These are phyloP conservation scores for Ceratobasidium sp. DNA, from an alignment of 1,284 basidiomycete species.

Conservation along the genomic window DNA sequence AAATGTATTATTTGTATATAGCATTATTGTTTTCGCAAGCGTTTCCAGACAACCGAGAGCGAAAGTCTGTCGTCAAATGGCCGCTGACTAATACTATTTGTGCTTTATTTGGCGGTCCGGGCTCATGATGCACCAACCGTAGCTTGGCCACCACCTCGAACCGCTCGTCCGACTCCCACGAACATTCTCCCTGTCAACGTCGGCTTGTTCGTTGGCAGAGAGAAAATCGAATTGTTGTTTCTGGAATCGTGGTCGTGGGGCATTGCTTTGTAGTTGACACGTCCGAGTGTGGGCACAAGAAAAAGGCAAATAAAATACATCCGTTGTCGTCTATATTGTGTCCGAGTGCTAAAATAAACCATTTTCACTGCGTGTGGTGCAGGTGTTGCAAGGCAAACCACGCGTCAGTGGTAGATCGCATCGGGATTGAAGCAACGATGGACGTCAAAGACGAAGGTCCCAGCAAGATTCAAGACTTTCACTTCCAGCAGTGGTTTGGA, in stretches of 20 bases:
- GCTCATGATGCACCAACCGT: constrained; percentile 26
- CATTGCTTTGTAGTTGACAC: constrained; percentile 24
- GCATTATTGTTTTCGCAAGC: background rate
- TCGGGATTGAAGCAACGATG: background rate
- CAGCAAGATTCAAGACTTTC: constrained; percentile 17
- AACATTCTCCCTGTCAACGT: background rate
- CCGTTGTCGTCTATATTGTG: background rate
- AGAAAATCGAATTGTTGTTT: background rate
- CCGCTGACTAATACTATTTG: constrained; percentile 33
- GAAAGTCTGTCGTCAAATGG: constrained; percentile 4
- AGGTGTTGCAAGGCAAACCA: background rate
- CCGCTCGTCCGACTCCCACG: constrained; percentile 31
- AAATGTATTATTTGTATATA: constrained; percentile 6
- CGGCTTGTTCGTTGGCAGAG: constrained; percentile 2
- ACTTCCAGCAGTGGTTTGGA: constrained; percentile 32
- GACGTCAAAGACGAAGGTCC: constrained; percentile 26
- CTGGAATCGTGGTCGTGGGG: background rate
- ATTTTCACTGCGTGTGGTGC: background rate
- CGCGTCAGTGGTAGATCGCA: constrained; percentile 9
- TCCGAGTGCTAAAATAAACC: constrained; percentile 21
- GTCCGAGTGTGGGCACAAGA: constrained; percentile 24
- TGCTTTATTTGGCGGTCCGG: constrained; percentile 28
- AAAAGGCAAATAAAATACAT: constrained; percentile 37
- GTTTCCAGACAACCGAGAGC: constrained; percentile 1
- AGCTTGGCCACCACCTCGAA: constrained; percentile 32